Evolutionary conservation across 768 basidiomycete genomes (phyloP), one percentile per base, ranked within the genome.

Genomic region (Pleurotus djamor): DNA sequence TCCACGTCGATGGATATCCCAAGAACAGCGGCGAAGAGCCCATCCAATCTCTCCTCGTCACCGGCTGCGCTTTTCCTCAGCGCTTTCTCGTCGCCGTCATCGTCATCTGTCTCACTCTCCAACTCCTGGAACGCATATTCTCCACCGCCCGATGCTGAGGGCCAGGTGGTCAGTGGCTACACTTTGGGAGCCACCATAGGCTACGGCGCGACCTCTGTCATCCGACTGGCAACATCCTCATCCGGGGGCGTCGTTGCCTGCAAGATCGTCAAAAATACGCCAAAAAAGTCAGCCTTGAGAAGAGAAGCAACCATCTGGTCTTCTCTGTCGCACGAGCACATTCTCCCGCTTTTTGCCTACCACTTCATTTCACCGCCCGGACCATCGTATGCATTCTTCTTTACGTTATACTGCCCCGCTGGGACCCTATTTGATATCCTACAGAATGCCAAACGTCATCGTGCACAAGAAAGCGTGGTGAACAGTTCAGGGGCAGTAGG

Each of bases 351-450:
- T 47, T 92, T 95, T 69, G 78, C 83, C 45, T 56, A 17, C 35
- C 41, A 56, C 44, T 56, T 56, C 21, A 56, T 41, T 28, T 32
- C 54, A 41, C 54, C 41, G 14, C 74, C 81, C 55, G 83, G 87
- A 64, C 83, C 84, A 0, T 61, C 79, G 45, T 82, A 83, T 60
- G 85, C 88, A 54, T 94, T 84, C 67, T 90, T 93, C 72, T 82
- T 96, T 74, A 96, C 88, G 34, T 82, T 92, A 3, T 83, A 83
- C 63, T 96, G 94, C 66, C 90, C 91, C 10, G 89, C 89, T 14
- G 93, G 94, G 6, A 91, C 90, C 3, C 82, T 97, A 47, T 89
- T 89, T 67, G 88, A 94, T 67, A 91, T 93, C 59, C 79, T 96
- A 58, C 84, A 86, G 68, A 78, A 56, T 56, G 54, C 54, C 3